phyloP scores from a whole-genome alignment of 2,329 filamentous ascomycete genomes.

The Dactylellina parvicollis region DNA sequence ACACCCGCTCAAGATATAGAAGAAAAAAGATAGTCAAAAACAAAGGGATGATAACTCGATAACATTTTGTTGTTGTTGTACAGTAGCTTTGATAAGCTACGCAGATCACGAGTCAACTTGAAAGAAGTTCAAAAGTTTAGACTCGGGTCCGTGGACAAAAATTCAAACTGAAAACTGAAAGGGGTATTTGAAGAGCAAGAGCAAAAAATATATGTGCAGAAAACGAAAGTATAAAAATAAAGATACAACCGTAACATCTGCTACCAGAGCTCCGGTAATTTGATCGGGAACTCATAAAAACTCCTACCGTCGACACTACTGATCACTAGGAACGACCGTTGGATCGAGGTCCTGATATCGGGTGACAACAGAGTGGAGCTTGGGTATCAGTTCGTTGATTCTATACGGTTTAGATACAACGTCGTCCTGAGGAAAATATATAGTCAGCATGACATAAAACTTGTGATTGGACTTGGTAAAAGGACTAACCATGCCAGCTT shows the following conservation, averaged over 20 bases:
- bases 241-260: neutral
- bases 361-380: slow-evolving; percentile 43
- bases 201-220: neutral
- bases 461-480: neutral
- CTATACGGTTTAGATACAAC: slow-evolving; percentile 52
- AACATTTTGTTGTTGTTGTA: no score
- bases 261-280: slow-evolving; percentile 6
- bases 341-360: slow-evolving; percentile 8
- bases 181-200: slow-evolving; percentile 36
- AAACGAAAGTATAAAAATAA: neutral
- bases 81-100: no score
- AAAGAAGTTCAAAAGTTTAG: no score
- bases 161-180: slow-evolving; percentile 2
- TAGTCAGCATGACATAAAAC: neutral
- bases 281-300: slow-evolving; percentile 8
- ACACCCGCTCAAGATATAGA: slow-evolving; percentile 19
- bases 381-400: slow-evolving; percentile 50
- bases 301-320: slow-evolving; percentile 12
- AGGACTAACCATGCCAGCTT: slow-evolving; percentile 46
- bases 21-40: neutral
- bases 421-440: slow-evolving; percentile 24
- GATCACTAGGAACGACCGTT: neutral
- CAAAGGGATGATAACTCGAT: neutral
- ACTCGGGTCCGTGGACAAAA: no score
- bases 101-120: no score